phyloP scores from a whole-genome alignment of 2,329 filamentous ascomycete genomes.

The Geosmithia flava region DNA sequence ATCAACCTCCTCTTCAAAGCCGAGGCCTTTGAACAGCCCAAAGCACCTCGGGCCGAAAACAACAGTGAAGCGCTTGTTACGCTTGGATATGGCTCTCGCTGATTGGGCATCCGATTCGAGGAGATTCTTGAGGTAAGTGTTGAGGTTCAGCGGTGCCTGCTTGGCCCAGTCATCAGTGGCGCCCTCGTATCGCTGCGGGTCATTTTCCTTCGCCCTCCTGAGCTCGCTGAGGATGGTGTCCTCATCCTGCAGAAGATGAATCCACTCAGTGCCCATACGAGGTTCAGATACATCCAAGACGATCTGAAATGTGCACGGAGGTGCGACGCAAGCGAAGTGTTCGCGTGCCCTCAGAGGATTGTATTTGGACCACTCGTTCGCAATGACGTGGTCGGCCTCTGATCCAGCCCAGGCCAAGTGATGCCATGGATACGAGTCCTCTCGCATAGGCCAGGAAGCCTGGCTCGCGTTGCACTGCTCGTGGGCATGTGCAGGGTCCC shows the following conservation, averaged over 20 bases:
- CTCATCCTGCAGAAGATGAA: slow-evolving; percentile 30
- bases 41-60: slow-evolving; percentile 39
- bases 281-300: slow-evolving; percentile 36
- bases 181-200: slow-evolving; percentile 34
- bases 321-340: slow-evolving; percentile 27
- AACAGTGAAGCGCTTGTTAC: slow-evolving; percentile 44
- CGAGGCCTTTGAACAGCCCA: slow-evolving; percentile 33
- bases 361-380: slow-evolving; percentile 17
- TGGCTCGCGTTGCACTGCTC: slow-evolving; percentile 17
- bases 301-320: slow-evolving; percentile 26
- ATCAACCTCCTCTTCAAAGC: slow-evolving; percentile 26
- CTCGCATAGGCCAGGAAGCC: slow-evolving; percentile 19
- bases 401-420: slow-evolving; percentile 22
- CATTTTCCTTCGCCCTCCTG: slow-evolving; percentile 22
- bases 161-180: slow-evolving; percentile 25
- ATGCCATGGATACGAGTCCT: slow-evolving; percentile 24
- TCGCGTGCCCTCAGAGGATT: slow-evolving; percentile 24
- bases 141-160: slow-evolving; percentile 30
- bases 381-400: slow-evolving; percentile 11
- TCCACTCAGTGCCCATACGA: slow-evolving; percentile 28
- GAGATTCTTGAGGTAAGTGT: slow-evolving; percentile 38
- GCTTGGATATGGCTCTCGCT: slow-evolving; percentile 34
- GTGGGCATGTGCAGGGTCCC: slow-evolving; percentile 14
- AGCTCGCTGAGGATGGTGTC: slow-evolving; percentile 28
- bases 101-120: slow-evolving; percentile 23